phyloP scores from a whole-genome alignment of 805 yeast species.

The Citeromyces nyonsensis region DNA sequence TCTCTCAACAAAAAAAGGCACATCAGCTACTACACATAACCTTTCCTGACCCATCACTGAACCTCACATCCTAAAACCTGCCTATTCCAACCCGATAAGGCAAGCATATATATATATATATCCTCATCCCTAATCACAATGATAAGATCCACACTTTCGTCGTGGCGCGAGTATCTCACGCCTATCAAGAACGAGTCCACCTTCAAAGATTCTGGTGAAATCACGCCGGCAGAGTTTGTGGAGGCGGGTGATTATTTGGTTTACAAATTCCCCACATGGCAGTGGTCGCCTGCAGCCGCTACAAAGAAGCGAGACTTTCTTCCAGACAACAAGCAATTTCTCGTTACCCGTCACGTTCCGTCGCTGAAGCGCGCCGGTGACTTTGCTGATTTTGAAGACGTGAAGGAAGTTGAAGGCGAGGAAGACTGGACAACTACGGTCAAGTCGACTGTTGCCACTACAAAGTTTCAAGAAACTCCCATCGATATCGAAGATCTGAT shows the following conservation, averaged over 20 bases:
- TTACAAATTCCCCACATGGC: constrained; percentile 93
- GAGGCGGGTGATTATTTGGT: constrained; percentile 88
- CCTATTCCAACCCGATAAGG: too few relatives aligned
- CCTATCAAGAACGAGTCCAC: constrained; percentile 84
- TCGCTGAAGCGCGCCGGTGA: constrained; percentile 56
- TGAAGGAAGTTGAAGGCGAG: constrained; percentile 12
- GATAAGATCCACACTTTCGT: constrained; percentile 66
- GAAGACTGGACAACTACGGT: constrained; percentile 43
- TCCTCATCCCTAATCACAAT: constrained; percentile 10
- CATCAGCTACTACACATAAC: too few relatives aligned
- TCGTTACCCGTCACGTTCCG: constrained; percentile 85
- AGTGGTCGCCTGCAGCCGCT: constrained; percentile 58
- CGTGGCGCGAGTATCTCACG: constrained; percentile 83
- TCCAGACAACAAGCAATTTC: constrained; percentile 75
- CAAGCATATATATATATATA: not conserved
- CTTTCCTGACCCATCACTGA: too few relatives aligned
- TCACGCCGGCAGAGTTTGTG: constrained; percentile 92
- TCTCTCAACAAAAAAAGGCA: too few relatives aligned
- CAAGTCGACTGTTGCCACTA: constrained; percentile 15
- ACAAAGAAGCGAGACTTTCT: constrained; percentile 49
- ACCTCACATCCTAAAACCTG: too few relatives aligned
- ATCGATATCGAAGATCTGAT: constrained; percentile 23
- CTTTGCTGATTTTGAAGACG: constrained; percentile 22
- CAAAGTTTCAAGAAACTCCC: constrained; percentile 10
- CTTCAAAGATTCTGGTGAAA: constrained; percentile 75